These are phyloP conservation scores for Solanum pinnatisectum DNA, from an alignment of 257 asterid species.

Conservation along the genomic window DNA sequence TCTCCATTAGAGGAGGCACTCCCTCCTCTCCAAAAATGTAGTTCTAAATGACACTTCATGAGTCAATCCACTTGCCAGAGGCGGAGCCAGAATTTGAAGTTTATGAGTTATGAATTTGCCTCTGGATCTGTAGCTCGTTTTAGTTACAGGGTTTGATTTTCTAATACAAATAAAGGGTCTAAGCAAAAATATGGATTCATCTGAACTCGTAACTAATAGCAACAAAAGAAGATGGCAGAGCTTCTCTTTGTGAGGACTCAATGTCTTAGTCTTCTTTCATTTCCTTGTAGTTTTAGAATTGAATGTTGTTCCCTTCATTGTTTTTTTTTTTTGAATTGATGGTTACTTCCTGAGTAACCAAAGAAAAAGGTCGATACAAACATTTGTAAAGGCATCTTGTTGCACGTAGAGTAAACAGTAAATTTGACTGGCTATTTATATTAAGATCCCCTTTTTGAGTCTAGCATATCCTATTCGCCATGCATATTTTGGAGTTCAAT, in stretches of 20 bases:
- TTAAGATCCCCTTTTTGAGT: background rate
- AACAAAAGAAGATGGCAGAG: background rate
- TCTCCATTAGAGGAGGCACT: slow-evolving; percentile 43
- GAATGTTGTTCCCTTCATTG: background rate
- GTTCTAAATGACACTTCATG: background rate
- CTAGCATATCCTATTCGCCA: background rate
- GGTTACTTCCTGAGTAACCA: background rate
- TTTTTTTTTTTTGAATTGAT: background rate
- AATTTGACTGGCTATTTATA: background rate
- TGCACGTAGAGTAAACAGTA: background rate
- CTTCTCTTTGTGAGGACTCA: background rate
- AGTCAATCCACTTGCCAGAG: background rate
- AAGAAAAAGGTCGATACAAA: background rate
- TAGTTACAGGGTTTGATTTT: background rate
- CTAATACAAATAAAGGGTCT: background rate
- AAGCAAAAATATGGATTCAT: background rate
- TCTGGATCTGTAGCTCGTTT: background rate
- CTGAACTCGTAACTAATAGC: background rate
- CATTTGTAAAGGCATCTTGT: background rate
- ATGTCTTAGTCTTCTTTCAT: background rate
- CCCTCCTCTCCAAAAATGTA: slow-evolving; percentile 22
- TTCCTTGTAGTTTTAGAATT: background rate
- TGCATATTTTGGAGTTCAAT: background rate
- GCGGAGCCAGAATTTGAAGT: background rate
- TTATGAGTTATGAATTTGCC: background rate